Evolutionary conservation across 2,329 filamentous ascomycete genomes (phyloP).

Genomic region (Neopestalotiopsis rosae): DNA sequence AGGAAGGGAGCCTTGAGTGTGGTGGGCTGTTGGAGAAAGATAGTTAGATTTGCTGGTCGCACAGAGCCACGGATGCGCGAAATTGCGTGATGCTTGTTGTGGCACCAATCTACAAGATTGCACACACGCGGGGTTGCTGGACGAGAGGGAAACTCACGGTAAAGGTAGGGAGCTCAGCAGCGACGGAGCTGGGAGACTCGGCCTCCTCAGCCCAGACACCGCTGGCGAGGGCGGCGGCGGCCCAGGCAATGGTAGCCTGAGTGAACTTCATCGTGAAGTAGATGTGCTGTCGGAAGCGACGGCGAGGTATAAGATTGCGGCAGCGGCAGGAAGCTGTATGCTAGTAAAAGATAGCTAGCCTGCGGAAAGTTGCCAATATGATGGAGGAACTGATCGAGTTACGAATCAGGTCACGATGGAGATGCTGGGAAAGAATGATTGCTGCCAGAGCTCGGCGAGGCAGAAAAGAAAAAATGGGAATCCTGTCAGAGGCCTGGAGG

Average conservation of each 20-base stretch:
- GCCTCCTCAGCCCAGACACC: conserved; percentile 68
- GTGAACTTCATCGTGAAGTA: conserved; percentile 79
- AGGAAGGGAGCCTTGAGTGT: conserved; percentile 91
- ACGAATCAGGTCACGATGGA: conserved; percentile 23
- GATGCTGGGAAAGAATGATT: conserved; percentile 34
- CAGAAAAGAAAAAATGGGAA: conserved; percentile 28
- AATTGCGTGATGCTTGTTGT: background rate
- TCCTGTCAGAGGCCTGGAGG: conserved; percentile 29
- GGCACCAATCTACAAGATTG: background rate
- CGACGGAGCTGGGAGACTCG: conserved; percentile 60
- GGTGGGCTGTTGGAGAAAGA: conserved; percentile 69
- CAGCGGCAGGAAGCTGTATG: conserved; percentile 16
- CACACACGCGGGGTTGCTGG: conserved; percentile 4
- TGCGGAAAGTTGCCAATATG: background rate
- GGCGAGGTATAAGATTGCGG: background rate
- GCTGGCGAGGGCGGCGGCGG: conserved; percentile 75
- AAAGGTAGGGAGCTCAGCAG: conserved; percentile 78
- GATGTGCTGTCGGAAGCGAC: conserved; percentile 19
- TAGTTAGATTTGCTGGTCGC: background rate
- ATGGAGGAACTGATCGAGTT: conserved; percentile 3
- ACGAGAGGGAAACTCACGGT: conserved; percentile 68
- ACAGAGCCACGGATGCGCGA: background rate
- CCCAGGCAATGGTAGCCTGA: conserved; percentile 75
- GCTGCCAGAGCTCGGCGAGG: conserved; percentile 42
- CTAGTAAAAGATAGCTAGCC: conserved; percentile 18